Conservation (phyloP, 345 rosid genomes). For the Hibiscus trionum region DNA sequence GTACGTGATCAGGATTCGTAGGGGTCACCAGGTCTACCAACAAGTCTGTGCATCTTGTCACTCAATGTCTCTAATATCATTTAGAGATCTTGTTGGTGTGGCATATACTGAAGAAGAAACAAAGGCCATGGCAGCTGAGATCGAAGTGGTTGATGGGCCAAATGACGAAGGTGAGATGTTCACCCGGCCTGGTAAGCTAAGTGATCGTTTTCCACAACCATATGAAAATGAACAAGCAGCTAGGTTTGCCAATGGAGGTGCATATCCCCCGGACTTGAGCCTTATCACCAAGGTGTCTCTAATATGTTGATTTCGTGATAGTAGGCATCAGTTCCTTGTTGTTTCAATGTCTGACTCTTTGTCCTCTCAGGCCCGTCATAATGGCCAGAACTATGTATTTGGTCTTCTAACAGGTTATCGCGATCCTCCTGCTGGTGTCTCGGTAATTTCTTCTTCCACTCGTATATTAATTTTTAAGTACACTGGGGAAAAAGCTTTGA, state of each 20-base stretch:
- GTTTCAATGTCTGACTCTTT: neutral
- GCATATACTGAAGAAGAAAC: constrained; percentile 97
- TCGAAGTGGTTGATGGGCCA: constrained; percentile 97
- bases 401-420: constrained; percentile 92
- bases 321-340: neutral
- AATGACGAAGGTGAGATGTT: constrained; percentile 99
- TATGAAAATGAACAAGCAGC: constrained; percentile 92
- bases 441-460: constrained; percentile 35
- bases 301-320: constrained; percentile 1
- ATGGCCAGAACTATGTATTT: constrained; percentile 95
- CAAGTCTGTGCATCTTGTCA: constrained; percentile 99
- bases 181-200: constrained; percentile 94
- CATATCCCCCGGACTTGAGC: constrained; percentile 97
- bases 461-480: neutral
- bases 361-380: constrained; percentile 84
- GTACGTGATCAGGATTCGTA: constrained; percentile 62
- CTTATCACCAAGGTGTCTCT: constrained; percentile 81
- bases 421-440: constrained; percentile 98
- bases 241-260: constrained; percentile 99
- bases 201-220: constrained; percentile 92
- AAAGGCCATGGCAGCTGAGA: constrained; percentile 99
- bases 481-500: no score
- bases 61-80: constrained; percentile 90
- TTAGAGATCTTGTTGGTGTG: constrained; percentile 90
- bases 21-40: constrained; percentile 95